A percentile compares a stretch with the other conserved stretches of the same genome.
Evolutionary conservation across 805 yeast species (phyloP).

Genomic region (Yamadazyma olivae): DNA sequence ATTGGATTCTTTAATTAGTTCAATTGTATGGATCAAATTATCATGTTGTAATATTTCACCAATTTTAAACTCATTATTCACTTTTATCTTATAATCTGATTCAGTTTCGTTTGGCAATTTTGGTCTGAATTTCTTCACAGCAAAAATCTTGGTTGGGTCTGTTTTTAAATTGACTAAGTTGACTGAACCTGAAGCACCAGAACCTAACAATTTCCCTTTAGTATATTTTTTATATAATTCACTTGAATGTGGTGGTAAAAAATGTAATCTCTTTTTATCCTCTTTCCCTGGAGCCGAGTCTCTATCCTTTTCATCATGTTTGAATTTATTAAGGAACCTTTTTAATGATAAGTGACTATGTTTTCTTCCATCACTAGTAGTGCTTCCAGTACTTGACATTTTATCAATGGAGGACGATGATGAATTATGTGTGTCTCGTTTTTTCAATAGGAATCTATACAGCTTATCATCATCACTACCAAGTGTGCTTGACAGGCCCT

Average conservation of each 20-base stretch:
- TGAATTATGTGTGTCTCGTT: constrained; percentile 10
- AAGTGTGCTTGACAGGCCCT: constrained; percentile 1
- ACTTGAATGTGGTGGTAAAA: constrained; percentile 17
- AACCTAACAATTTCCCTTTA: constrained; percentile 71
- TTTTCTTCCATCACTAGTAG: constrained; percentile 9
- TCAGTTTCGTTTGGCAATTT: constrained; percentile 60
- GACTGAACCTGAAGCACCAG: constrained; percentile 97
- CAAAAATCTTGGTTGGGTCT: constrained; percentile 56
- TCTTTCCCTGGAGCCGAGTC: constrained; percentile 1
- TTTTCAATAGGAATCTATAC: constrained; percentile 11
- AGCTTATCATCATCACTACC: constrained; percentile 4
- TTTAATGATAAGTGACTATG: constrained; percentile 35
- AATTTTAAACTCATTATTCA: constrained; percentile 76
- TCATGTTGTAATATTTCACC: constrained; percentile 73
- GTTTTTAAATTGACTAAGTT: constrained; percentile 62
- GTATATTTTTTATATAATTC: constrained; percentile 49
- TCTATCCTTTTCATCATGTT: constrained; percentile 12
- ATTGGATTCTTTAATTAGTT: constrained; percentile 64
- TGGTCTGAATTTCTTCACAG: constrained; percentile 82
- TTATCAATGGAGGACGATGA: constrained; percentile 11
- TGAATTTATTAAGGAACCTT: constrained; percentile 52
- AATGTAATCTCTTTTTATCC: constrained; percentile 9
- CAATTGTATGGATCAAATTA: constrained; percentile 78
- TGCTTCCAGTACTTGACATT: constrained; percentile 8
- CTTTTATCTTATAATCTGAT: constrained; percentile 70